Conservation (phyloP, 148 eudicot genomes). For the Vaccinium corymbosum region DNA sequence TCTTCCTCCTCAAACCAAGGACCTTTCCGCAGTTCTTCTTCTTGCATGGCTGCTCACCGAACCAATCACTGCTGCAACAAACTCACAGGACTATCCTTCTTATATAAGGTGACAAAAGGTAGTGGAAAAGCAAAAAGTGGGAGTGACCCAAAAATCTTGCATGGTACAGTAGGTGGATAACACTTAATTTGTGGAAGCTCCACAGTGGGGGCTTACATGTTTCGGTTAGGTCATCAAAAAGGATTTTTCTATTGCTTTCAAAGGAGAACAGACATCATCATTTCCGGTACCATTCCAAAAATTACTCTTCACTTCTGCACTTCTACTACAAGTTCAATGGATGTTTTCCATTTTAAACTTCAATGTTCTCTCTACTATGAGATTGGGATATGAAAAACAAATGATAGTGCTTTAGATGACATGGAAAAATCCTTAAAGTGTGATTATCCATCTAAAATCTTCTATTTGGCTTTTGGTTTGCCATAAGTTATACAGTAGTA, state of each 20-base stretch:
- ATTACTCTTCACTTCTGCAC: neutral
- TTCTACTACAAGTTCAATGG: neutral
- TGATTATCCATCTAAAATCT: neutral
- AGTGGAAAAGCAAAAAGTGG: neutral
- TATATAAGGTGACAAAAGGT: neutral
- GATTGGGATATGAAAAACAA: neutral
- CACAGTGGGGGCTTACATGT: neutral
- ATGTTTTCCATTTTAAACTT: neutral
- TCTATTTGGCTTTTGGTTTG: neutral
- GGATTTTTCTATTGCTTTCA: neutral
- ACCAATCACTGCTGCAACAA: neutral
- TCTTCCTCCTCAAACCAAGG: slow-evolving; percentile 5
- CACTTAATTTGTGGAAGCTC: neutral
- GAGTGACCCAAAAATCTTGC: neutral
- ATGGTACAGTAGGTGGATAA: slow-evolving; percentile 5
- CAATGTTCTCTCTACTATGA: neutral
- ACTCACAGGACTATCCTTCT: neutral
- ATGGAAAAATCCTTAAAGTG: neutral
- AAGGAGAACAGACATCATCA: neutral
- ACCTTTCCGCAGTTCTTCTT: slow-evolving; percentile 3
- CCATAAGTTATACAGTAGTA: neutral
- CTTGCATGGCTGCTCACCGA: neutral
- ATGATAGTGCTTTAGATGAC: neutral
- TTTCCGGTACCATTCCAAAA: neutral
- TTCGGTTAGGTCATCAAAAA: neutral